A percentile compares a stretch with the other conserved stretches of the same genome.
phyloP scores from a whole-genome alignment of 2,329 filamentous ascomycete genomes.

The Hortaea sp. region DNA sequence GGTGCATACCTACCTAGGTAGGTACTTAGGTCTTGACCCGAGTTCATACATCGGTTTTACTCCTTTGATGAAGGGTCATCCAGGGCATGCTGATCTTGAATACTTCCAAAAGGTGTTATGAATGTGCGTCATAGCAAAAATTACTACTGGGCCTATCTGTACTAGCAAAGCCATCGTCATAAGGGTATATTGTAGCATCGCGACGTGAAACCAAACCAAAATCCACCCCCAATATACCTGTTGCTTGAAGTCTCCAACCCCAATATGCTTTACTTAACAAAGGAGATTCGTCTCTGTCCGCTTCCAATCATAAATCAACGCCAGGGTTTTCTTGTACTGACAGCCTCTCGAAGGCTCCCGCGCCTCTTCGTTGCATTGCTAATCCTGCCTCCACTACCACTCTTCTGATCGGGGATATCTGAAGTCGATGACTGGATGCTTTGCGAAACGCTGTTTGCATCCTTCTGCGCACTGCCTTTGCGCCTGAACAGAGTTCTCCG shows the following conservation, averaged over 20 bases:
- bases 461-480: conserved; percentile 4
- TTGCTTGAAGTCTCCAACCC: background rate
- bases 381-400: background rate
- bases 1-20: no score
- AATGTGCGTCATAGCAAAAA: no score
- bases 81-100: no score
- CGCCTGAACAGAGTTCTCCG: conserved; percentile 6
- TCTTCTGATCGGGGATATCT: background rate
- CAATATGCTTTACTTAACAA: background rate
- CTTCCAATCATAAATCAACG: background rate
- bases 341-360: conserved; percentile 11
- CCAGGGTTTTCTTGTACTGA: conserved; percentile 5
- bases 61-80: no score
- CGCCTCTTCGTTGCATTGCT: background rate
- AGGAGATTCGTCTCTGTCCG: background rate
- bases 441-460: background rate
- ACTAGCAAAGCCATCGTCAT: background rate
- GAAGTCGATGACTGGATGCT: background rate
- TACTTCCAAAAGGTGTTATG: no score
- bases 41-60: no score
- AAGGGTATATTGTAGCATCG: background rate
- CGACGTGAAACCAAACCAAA: background rate
- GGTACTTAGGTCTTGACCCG: no score
- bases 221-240: no score
- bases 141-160: no score